Conservation (phyloP, 2,329 filamentous ascomycete genomes). For the Diplodia sapinea region DNA sequence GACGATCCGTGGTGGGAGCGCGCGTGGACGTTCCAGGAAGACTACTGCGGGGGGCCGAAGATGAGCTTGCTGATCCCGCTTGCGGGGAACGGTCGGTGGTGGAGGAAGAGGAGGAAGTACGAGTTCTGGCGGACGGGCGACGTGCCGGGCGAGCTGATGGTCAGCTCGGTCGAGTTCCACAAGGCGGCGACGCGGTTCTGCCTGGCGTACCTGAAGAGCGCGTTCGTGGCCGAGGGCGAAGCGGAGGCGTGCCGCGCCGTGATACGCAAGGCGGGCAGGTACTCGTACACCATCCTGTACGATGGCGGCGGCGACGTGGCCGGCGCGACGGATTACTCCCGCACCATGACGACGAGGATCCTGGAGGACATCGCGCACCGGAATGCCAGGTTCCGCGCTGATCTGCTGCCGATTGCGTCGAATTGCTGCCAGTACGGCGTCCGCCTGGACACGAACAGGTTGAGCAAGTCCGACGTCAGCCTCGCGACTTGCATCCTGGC, state of each 20-base stretch:
- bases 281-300: conserved; percentile 28
- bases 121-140: conserved; percentile 10
- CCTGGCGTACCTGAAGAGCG: conserved; percentile 16
- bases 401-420: conserved; percentile 33
- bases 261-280: conserved; percentile 4
- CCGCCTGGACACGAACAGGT: conserved; percentile 12
- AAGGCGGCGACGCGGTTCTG: conserved; percentile 31
- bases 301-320: background rate
- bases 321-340: conserved; percentile 14
- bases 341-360: conserved; percentile 30
- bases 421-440: conserved; percentile 33
- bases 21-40: conserved; percentile 34
- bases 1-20: conserved; percentile 32
- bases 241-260: background rate
- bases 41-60: conserved; percentile 31
- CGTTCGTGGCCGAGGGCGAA: background rate
- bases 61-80: conserved; percentile 31
- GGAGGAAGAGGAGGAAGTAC: background rate
- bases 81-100: background rate
- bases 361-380: conserved; percentile 31
- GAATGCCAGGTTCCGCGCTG: conserved; percentile 19
- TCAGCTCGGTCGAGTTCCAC: conserved; percentile 27
- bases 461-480: conserved; percentile 8
- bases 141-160: conserved; percentile 23
- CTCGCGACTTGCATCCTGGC: conserved; percentile 31